These are phyloP conservation scores for Rubia peregrina DNA, from an alignment of 305 asterid species.

Conservation along the genomic window DNA sequence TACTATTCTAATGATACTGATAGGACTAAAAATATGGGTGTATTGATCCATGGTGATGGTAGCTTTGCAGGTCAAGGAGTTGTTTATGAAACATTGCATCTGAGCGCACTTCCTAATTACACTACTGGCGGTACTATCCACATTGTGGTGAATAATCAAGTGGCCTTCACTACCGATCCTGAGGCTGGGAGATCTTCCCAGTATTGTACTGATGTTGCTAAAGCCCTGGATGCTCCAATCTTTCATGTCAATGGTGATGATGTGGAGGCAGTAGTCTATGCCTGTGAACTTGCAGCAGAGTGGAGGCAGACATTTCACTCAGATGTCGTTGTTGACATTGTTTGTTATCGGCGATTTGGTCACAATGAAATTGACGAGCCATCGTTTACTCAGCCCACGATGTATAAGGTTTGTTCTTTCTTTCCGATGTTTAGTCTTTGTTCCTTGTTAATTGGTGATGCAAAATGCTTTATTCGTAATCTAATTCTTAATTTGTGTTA, in stretches of 20 bases:
- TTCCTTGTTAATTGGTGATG: background rate
- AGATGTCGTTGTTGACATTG: slow-evolving; percentile 88
- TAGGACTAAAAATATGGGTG: slow-evolving; percentile 78
- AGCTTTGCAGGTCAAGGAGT: slow-evolving; percentile 99
- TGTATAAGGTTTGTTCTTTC: slow-evolving; percentile 59
- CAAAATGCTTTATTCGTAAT: background rate
- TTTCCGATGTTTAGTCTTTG: background rate
- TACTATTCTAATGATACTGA: slow-evolving; percentile 69
- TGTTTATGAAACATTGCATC: slow-evolving; percentile 95
- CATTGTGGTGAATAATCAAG: slow-evolving; percentile 96
- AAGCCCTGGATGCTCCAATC: slow-evolving; percentile 83
- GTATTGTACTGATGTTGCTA: slow-evolving; percentile 97
- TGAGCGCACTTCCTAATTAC: slow-evolving; percentile 96
- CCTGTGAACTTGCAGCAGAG: slow-evolving; percentile 96
- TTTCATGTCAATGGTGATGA: slow-evolving; percentile 98
- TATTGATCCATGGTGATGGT: slow-evolving; percentile 94
- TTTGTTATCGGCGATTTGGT: slow-evolving; percentile 91
- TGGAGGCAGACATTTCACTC: slow-evolving; percentile 96
- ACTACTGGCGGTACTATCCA: slow-evolving; percentile 95
- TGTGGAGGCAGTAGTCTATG: slow-evolving; percentile 90
- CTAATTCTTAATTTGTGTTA: background rate
- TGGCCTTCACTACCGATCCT: slow-evolving; percentile 95
- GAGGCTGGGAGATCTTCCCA: slow-evolving; percentile 88
- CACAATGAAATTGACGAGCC: slow-evolving; percentile 97
- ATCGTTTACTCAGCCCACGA: slow-evolving; percentile 88